Conservation (phyloP, 78 protist species). For the Trichosphaerium sp. region DNA sequence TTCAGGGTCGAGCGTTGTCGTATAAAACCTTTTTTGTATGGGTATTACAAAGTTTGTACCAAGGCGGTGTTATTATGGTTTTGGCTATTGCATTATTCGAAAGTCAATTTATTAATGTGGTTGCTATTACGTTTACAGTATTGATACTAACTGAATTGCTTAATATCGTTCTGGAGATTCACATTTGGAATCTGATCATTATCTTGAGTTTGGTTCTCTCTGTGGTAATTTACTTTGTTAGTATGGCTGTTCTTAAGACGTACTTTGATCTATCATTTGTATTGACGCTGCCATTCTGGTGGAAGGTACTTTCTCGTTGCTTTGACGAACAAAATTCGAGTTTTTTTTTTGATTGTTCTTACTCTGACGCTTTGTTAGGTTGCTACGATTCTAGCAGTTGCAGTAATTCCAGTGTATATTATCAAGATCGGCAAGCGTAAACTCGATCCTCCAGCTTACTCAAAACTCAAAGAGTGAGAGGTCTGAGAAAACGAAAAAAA, state of each 20-base stretch:
- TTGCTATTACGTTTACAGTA: conserved; percentile 89
- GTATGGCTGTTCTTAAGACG: conserved; percentile 60
- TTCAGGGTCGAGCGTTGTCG: conserved; percentile 63
- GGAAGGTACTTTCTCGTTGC: too few species aligned
- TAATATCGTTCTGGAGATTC: conserved; percentile 75
- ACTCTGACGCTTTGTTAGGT: too few species aligned
- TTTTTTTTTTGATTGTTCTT: too few species aligned
- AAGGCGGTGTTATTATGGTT: conserved; percentile 86
- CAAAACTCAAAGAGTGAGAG: too few species aligned
- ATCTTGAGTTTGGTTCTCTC: conserved; percentile 30
- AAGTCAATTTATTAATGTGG: conserved; percentile 60
- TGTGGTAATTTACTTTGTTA: conserved; percentile 30
- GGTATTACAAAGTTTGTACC: conserved; percentile 77
- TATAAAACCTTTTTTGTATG: conserved; percentile 76
- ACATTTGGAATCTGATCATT: conserved; percentile 63
- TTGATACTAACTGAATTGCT: conserved; percentile 86
- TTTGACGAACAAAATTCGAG: too few species aligned
- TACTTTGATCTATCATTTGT: too few species aligned
- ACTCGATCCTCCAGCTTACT: too few species aligned
- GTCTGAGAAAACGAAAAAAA: too few species aligned
- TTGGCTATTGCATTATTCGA: conserved; percentile 74
- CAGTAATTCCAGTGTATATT: too few species aligned
- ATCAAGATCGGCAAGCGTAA: too few species aligned
- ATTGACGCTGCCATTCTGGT: too few species aligned
- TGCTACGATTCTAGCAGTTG: too few species aligned